A percentile compares a stretch with the other conserved stretches of the same genome.
phyloP scores from a whole-genome alignment of 2,329 filamentous ascomycete species.

The Colletotrichum phormii region DNA sequence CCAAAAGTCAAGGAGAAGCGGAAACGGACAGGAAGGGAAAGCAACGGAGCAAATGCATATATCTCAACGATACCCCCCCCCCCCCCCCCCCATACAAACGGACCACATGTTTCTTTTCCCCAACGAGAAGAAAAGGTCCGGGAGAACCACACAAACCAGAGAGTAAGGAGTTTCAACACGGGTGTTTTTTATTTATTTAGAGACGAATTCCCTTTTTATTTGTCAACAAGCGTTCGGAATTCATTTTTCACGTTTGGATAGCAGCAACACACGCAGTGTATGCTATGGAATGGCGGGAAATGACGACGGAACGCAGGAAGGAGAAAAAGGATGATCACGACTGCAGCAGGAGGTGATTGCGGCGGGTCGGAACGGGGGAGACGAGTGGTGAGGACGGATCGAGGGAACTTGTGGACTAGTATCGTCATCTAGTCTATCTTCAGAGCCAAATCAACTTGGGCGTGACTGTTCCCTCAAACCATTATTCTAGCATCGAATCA shows the following conservation, averaged over 20 bases:
- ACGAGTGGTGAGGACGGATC: not conserved
- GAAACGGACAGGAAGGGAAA: conserved; percentile 31
- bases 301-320: conserved; percentile 8
- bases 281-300: conserved; percentile 19
- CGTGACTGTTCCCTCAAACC: conserved; percentile 9
- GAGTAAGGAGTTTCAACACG: conserved; percentile 35
- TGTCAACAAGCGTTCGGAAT: not conserved
- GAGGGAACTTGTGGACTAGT: not conserved
- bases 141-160: conserved; percentile 20
- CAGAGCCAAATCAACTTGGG: conserved; percentile 30
- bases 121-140: conserved; percentile 23
- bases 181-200: conserved; percentile 16
- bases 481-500: not conserved
- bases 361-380: not conserved
- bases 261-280: conserved; percentile 6
- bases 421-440: conserved; percentile 4
- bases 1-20: conserved; percentile 38
- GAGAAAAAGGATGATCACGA: not conserved
- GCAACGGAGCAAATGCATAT: conserved; percentile 42
- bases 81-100: conserved; percentile 38
- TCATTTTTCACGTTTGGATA: conserved; percentile 14
- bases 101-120: conserved; percentile 31
- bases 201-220: conserved; percentile 11
- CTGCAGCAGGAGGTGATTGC: not conserved
- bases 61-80: conserved; percentile 59